Percentiles rank a stretch among this genome's conserved stretches.
Evolutionary conservation across 371 early-diverging fungal genomes (phyloP).

Genomic region (Rhizopus sp.): DNA sequence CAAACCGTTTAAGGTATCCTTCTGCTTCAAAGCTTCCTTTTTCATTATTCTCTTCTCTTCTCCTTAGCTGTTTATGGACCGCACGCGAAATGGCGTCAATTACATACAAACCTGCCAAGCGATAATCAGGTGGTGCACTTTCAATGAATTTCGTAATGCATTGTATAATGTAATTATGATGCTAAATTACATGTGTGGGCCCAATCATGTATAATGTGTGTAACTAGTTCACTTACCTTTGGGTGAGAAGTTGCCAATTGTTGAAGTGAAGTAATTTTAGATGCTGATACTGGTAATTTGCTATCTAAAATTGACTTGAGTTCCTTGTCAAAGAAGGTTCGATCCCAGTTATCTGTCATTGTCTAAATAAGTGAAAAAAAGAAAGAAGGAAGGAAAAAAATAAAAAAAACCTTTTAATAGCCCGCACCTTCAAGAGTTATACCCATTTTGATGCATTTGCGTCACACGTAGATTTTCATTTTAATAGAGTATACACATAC

Average conservation of each 20-base stretch:
- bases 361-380: conserved; percentile 1
- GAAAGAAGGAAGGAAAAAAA: neutral
- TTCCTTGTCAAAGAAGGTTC: conserved; percentile 61
- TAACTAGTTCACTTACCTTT: conserved; percentile 41
- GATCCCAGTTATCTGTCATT: conserved; percentile 50
- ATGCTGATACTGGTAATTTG: conserved; percentile 65
- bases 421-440: conserved; percentile 1
- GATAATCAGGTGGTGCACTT: conserved; percentile 60
- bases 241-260: conserved; percentile 56
- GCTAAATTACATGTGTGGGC: conserved; percentile 38
- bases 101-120: conserved; percentile 68
- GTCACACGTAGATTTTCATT: neutral
- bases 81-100: conserved; percentile 67
- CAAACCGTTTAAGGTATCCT: conserved; percentile 42
- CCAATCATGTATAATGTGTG: neutral
- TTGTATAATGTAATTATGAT: conserved; percentile 60
- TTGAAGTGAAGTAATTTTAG: conserved; percentile 59
- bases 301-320: conserved; percentile 54
- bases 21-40: conserved; percentile 26
- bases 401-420: conserved; percentile 1
- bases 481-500: no score
- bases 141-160: conserved; percentile 56
- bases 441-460: neutral
- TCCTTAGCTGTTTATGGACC: conserved; percentile 42
- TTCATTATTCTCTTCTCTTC: conserved; percentile 30